These are phyloP conservation scores for Syzygium aromaticum DNA, from an alignment of 345 rosid species.

Conservation along the genomic window DNA sequence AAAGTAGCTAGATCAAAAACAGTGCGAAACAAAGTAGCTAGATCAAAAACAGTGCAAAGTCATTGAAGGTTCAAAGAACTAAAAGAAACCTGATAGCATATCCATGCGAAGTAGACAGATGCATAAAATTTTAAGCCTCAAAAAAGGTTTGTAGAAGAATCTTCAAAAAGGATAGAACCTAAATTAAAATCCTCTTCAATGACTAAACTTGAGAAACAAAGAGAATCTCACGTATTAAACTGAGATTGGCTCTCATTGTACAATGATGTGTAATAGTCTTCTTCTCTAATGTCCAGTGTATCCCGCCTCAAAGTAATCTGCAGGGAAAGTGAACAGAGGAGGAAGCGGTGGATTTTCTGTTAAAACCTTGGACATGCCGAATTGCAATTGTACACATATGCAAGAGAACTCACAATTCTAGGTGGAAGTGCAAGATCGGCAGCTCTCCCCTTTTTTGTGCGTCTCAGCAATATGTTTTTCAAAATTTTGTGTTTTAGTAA, in stretches of 20 bases:
- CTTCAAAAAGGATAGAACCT: neutral
- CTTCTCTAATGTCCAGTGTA: slow-evolving; percentile 68
- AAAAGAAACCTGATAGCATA: neutral
- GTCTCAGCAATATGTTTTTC: slow-evolving; percentile 61
- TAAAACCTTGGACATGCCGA: neutral
- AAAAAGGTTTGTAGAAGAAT: neutral
- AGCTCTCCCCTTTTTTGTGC: slow-evolving; percentile 92
- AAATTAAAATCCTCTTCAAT: neutral
- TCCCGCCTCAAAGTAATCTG: slow-evolving; percentile 85
- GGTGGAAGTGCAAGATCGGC: slow-evolving; percentile 99
- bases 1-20: neutral
- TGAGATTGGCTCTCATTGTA: slow-evolving; percentile 83
- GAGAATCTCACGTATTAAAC: slow-evolving; percentile 59
- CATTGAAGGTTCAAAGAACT: neutral
- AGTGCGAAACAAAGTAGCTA: neutral
- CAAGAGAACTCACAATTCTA: slow-evolving; percentile 48
- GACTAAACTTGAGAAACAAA: neutral
- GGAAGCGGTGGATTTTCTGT: neutral
- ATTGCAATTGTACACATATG: neutral
- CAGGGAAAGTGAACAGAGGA: slow-evolving; percentile 3
- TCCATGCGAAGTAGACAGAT: neutral
- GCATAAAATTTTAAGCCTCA: neutral
- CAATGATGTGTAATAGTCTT: slow-evolving; percentile 76
- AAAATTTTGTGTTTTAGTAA: slow-evolving; percentile 80
- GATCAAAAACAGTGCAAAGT: neutral